Percentiles rank a stretch among this genome's conserved stretches.
phyloP scores from a whole-genome alignment of 345 rosid genomes.

The Hypericum androsaemum region DNA sequence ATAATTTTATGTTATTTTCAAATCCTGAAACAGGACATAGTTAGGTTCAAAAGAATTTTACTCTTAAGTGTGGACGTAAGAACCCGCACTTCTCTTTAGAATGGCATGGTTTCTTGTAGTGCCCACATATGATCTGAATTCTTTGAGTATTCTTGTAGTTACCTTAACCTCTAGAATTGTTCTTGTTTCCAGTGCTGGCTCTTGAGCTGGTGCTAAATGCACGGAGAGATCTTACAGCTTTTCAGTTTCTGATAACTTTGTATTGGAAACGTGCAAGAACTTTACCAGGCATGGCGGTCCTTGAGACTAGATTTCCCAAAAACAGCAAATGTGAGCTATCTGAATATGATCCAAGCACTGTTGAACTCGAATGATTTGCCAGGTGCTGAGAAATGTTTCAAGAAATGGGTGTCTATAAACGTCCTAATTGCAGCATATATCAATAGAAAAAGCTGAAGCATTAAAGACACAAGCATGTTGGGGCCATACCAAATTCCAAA shows the following conservation, averaged over 20 bases:
- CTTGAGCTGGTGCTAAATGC: too few relatives aligned
- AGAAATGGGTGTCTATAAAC: slow-evolving; percentile 79
- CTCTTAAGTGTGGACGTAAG: too few relatives aligned
- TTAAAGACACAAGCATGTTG: slow-evolving; percentile 56
- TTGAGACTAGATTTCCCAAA: slow-evolving; percentile 68
- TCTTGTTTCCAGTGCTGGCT: too few relatives aligned
- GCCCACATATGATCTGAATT: too few relatives aligned
- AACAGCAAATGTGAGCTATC: slow-evolving; percentile 67
- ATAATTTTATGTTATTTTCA: too few relatives aligned
- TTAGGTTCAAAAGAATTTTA: too few relatives aligned
- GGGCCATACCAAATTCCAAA: slow-evolving; percentile 66
- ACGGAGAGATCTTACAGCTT: slow-evolving; percentile 45
- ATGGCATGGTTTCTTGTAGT: too few relatives aligned
- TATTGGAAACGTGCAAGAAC: slow-evolving; percentile 63
- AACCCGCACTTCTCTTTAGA: too few relatives aligned
- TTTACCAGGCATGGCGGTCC: slow-evolving; percentile 87
- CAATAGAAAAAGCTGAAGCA: slow-evolving; percentile 53
- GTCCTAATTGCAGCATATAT: slow-evolving; percentile 58
- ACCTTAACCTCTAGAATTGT: too few relatives aligned
- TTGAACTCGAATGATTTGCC: slow-evolving; percentile 79
- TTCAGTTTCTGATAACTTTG: slow-evolving; percentile 71
- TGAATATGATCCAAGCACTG: slow-evolving; percentile 84
- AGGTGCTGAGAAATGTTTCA: slow-evolving; percentile 82
- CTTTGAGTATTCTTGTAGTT: too few relatives aligned
- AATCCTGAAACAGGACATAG: too few relatives aligned